Percentiles rank a stretch among this genome's conserved stretches.
These are phyloP conservation scores for Eimeria tenella DNA, from an alignment of 169 alveolate species.

Conservation along the genomic window DNA sequence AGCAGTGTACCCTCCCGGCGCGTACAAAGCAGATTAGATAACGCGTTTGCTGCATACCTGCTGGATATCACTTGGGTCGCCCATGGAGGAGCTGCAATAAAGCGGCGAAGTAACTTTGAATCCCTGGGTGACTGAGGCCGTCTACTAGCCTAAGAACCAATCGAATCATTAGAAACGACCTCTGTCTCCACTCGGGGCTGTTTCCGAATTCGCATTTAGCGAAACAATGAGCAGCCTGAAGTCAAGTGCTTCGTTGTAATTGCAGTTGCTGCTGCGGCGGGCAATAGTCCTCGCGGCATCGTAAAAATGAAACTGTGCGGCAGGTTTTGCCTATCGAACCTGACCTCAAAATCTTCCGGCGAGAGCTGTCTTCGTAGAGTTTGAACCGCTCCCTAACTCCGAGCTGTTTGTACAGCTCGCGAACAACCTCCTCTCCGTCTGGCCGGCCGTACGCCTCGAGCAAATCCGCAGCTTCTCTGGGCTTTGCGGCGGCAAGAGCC, in stretches of 20 bases:
- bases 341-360: slow-evolving; percentile 23
- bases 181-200: no score
- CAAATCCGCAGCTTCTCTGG: slow-evolving; percentile 41
- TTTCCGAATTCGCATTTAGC: no score
- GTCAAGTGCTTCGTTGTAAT: no score
- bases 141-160: slow-evolving; percentile 15
- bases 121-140: slow-evolving; percentile 12
- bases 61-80: slow-evolving; percentile 28
- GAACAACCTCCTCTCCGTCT: slow-evolving; percentile 42
- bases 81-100: slow-evolving; percentile 62
- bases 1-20: no score
- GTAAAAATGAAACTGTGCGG: neutral
- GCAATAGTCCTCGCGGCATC: neutral
- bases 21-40: no score
- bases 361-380: slow-evolving; percentile 34
- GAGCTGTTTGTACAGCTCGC: slow-evolving; percentile 57
- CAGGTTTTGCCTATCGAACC: neutral
- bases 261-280: neutral
- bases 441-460: slow-evolving; percentile 56
- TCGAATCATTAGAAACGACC: no score
- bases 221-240: no score
- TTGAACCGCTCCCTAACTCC: neutral
- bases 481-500: slow-evolving; percentile 68
- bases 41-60: neutral
- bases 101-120: slow-evolving; percentile 42